Evolutionary conservation across 345 rosid genomes (phyloP).

Genomic region (Brassica cretica): DNA sequence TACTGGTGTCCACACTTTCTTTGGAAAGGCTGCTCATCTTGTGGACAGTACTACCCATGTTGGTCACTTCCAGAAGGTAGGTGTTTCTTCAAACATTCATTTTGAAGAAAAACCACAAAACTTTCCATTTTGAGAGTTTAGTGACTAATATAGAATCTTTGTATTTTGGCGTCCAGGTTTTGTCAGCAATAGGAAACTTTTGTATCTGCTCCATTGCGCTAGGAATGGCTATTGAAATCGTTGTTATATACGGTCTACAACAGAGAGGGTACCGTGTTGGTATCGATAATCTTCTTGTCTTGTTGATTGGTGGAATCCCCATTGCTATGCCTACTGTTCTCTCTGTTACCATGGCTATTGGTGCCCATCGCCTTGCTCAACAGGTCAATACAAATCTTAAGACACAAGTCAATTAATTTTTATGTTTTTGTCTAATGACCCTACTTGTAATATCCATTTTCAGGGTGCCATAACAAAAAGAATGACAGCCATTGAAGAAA

Average conservation of each 20-base stretch:
- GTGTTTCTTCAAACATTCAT: conserved; percentile 29
- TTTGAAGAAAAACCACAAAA: not conserved
- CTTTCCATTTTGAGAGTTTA: not conserved
- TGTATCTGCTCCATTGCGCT: conserved; percentile 90
- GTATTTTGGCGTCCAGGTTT: conserved; percentile 48
- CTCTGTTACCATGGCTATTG: conserved; percentile 91
- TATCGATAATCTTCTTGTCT: conserved; percentile 56
- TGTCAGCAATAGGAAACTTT: conserved; percentile 88
- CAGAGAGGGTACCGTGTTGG: conserved; percentile 57
- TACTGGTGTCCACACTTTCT: conserved; percentile 91
- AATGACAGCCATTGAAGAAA: conserved; percentile 97
- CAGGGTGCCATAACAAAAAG: conserved; percentile 94
- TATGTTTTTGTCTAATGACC: not conserved
- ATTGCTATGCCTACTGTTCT: conserved; percentile 75
- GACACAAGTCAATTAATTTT: not conserved
- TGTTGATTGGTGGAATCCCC: conserved; percentile 70
- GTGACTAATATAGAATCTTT: not conserved
- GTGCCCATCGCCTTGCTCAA: conserved; percentile 79
- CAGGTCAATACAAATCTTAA: conserved; percentile 47
- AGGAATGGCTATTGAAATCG: conserved; percentile 73
- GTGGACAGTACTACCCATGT: conserved; percentile 81
- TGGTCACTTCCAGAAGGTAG: conserved; percentile 91
- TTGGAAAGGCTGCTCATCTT: conserved; percentile 94
- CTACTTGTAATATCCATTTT: not conserved
- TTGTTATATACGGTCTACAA: conserved; percentile 59